A percentile compares a stretch with the other conserved stretches of the same genome.
Evolutionary conservation across 108 stramenopile species (phyloP).

Genomic region (Aureococcus anophagefferens): DNA sequence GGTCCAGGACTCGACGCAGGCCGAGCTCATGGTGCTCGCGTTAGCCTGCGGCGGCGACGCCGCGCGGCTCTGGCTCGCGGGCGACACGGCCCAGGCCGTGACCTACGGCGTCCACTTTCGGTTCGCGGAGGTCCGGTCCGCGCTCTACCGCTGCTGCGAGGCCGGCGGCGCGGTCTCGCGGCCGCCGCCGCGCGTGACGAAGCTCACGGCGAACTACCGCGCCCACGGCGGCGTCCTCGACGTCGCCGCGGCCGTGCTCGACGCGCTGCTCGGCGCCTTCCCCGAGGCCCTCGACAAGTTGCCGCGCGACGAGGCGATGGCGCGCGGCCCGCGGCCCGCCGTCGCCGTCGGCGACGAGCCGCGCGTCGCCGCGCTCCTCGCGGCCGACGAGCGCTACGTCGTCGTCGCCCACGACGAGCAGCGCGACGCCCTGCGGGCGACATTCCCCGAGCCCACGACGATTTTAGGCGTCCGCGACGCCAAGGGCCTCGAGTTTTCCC

Average conservation of each 20-base stretch:
- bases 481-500: neutral
- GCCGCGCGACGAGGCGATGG: neutral
- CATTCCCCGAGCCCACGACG: no score
- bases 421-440: no score
- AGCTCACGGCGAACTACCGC: slow-evolving; percentile 30
- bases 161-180: neutral
- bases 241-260: slow-evolving; percentile 33
- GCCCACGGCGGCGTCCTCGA: slow-evolving; percentile 34
- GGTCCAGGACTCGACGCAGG: no score
- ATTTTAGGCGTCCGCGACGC: neutral
- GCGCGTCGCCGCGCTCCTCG: no score
- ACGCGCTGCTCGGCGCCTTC: slow-evolving; percentile 33
- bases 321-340: neutral
- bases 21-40: neutral
- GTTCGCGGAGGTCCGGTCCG: slow-evolving; percentile 37
- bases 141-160: slow-evolving; percentile 26
- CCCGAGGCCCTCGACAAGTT: neutral
- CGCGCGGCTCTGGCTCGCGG: neutral
- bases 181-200: no score
- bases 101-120: slow-evolving; percentile 37
- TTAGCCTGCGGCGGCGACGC: slow-evolving; percentile 6
- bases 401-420: no score
- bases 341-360: no score
- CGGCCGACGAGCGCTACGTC: no score
- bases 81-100: slow-evolving; percentile 38